Base-by-base conservation (phyloP, 768 basidiomycete species). In the Lactarius quietus region DNA sequence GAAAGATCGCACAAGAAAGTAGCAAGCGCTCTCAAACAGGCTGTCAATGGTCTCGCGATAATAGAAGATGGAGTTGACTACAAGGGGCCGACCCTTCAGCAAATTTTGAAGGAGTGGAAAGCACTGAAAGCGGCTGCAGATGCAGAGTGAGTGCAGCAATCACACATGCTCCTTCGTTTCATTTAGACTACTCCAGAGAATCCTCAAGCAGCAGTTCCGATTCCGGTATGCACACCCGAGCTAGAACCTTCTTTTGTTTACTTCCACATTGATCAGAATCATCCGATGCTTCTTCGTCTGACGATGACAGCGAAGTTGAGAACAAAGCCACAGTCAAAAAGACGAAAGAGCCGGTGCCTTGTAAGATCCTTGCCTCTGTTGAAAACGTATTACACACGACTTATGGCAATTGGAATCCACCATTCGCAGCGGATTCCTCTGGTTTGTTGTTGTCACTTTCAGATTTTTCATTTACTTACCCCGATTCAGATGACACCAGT, bases 11-110 rank as follows among this genome's bases (percentile, higher is more conserved):
- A 93, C 74, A 72, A 73, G 35, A 91, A 91, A 70, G 89, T 85
- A 9, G 92, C 92, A 10, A 78, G 82, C 63, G 86, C 88, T 1
- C 78, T 93, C 57, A 90, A 85, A 77, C 90, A 87, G 69, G 89
- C 89, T 29, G 90, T 83, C 26, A 86, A 84, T 74, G 79, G 81
- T 56, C 72, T 84, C 18, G 83, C 89, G 45, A 75, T 85, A 15
- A 76, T 92, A 29, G 84, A 86, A 67, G 86, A 88, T 62, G 80
- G 79, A 41, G 70, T 82, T 48, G 71, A 76, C 39, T 63, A 75
- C 43, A 77, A 82, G 12, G 84, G 82, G 3, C 82, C 85, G n/a
- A 73, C 80, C 18, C 74, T 93, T 69, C 86, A 88, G 57, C 81
- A 83, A 39, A 87, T 93, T 59, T 74, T 93, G 8, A 78, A 79